phyloP scores from a whole-genome alignment of 139 green algal genomes.

The Chlorella vulgaris region DNA sequence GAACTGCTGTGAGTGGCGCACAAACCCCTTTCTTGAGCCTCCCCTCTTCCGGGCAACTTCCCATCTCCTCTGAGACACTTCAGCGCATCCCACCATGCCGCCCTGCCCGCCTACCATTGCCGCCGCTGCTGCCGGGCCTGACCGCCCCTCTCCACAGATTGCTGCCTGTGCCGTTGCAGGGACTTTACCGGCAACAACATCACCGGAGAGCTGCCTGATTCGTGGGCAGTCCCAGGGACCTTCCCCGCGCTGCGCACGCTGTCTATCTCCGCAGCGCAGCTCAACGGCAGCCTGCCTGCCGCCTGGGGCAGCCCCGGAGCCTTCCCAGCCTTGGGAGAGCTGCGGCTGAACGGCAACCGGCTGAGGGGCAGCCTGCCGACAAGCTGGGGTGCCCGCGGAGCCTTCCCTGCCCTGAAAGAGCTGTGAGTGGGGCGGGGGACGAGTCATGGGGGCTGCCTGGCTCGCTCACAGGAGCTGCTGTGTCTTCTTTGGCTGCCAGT shows the following conservation, averaged over 20 bases:
- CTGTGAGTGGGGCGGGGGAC: conserved; percentile 13
- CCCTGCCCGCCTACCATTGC: background rate
- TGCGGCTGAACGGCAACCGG: background rate
- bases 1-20: conserved; percentile 12
- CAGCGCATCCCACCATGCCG: too few relatives aligned
- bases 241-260: conserved; percentile 8
- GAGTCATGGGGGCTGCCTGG: background rate
- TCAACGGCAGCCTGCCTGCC: background rate
- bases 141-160: too few relatives aligned
- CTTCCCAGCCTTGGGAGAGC: background rate
- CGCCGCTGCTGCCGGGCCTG: too few relatives aligned
- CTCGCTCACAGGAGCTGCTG: background rate
- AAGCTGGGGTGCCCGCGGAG: background rate
- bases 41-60: too few relatives aligned
- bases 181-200: conserved; percentile 10
- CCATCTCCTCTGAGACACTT: too few relatives aligned
- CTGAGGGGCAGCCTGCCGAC: conserved; percentile 2
- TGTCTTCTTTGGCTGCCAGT: too few relatives aligned
- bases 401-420: background rate
- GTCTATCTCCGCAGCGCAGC: background rate
- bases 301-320: background rate
- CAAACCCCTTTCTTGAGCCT: too few relatives aligned
- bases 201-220: conserved; percentile 2
- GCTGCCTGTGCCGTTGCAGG: background rate
- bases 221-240: background rate